Conservation (phyloP, 163 green algal genomes). For the Dunaliella salina region DNA sequence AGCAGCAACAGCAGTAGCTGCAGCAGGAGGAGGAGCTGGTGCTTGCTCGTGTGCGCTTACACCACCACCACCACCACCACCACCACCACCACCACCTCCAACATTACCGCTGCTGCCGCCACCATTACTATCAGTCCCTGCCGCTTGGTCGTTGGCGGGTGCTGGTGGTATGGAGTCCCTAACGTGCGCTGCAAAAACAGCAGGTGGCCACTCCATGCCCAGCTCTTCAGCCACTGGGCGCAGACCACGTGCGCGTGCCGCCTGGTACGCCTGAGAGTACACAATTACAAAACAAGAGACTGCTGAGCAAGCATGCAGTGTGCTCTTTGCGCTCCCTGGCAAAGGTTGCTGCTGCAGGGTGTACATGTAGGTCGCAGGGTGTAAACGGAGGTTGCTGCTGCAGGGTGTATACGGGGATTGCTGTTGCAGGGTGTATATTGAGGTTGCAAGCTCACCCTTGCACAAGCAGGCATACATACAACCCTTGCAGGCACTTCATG, state of each 20-base stretch:
- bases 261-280: neutral
- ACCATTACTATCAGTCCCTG: neutral
- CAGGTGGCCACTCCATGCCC: neutral
- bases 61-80: neutral
- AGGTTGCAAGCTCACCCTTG: neutral
- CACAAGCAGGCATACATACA: no score
- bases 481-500: no score
- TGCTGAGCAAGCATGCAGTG: neutral
- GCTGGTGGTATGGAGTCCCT: neutral
- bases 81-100: neutral
- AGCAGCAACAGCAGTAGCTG: neutral
- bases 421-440: neutral
- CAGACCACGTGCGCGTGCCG: neutral
- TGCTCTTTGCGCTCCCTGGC: neutral
- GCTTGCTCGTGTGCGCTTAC: neutral
- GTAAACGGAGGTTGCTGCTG: neutral
- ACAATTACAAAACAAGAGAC: no score
- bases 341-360: neutral
- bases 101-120: neutral
- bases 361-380: neutral
- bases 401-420: neutral
- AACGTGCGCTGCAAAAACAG: neutral
- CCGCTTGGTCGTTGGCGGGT: neutral
- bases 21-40: neutral
- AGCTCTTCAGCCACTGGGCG: neutral